These are phyloP conservation scores for Scutellaria galericulata DNA, from an alignment of 257 asterid genomes.

Conservation along the genomic window DNA sequence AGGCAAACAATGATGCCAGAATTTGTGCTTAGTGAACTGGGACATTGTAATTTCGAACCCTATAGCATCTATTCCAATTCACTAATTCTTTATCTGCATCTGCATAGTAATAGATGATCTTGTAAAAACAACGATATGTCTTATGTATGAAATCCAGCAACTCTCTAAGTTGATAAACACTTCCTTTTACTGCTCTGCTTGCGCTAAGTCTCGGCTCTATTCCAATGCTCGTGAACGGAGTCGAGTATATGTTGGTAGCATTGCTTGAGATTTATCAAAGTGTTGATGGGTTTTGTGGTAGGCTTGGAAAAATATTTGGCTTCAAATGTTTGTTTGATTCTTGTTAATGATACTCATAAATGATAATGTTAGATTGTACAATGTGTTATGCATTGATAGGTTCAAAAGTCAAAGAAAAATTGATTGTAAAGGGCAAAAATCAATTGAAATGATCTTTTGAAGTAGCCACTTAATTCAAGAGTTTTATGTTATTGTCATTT, in stretches of 20 bases:
- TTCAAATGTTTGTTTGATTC: too few species aligned
- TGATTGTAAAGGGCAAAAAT: too few species aligned
- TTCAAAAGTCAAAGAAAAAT: too few species aligned
- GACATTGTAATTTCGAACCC: neutral
- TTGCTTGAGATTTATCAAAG: too few species aligned
- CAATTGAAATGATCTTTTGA: too few species aligned
- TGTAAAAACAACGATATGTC: conserved; percentile 13
- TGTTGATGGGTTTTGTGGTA: too few species aligned
- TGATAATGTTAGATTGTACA: too few species aligned
- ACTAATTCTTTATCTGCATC: neutral
- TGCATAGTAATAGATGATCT: conserved; percentile 32
- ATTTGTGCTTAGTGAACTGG: conserved; percentile 27
- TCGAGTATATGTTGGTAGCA: too few species aligned
- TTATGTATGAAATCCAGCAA: conserved; percentile 24
- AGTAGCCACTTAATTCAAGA: too few species aligned
- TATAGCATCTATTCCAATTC: conserved; percentile 2
- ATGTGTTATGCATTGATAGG: too few species aligned
- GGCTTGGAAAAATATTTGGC: too few species aligned
- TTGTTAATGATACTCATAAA: too few species aligned
- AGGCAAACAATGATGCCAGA: conserved; percentile 13
- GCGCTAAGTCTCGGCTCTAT: neutral
- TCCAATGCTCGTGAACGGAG: neutral
- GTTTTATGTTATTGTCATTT: neutral
- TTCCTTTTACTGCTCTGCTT: neutral
- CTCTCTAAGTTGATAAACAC: conserved; percentile 31